Percentiles rank a stretch among this genome's conserved stretches.
Evolutionary conservation across 2,329 filamentous ascomycete species (phyloP).

Genomic region (Pseudophaeomoniella oleicola): DNA sequence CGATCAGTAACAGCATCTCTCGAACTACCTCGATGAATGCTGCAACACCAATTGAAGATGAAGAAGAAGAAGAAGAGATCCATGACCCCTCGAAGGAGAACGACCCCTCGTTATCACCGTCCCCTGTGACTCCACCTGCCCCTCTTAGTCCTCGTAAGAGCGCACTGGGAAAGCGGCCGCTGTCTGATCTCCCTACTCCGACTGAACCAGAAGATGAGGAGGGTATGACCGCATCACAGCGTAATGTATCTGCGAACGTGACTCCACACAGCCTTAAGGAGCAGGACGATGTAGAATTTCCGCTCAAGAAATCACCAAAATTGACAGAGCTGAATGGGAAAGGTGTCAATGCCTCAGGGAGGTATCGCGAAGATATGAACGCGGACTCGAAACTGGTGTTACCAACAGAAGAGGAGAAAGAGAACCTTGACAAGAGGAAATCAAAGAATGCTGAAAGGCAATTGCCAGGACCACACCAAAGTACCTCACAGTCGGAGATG

Average conservation of each 20-base stretch:
- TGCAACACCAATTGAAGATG: constrained; percentile 11
- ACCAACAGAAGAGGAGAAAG: constrained; percentile 18
- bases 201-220: constrained; percentile 15
- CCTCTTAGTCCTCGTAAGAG: constrained; percentile 18
- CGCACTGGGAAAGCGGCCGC: constrained; percentile 24
- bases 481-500: background rate
- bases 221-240: constrained; percentile 21
- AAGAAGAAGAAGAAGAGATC: constrained; percentile 10
- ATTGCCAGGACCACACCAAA: background rate
- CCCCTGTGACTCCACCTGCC: constrained; percentile 21
- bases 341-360: background rate
- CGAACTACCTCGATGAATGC: constrained; percentile 2
- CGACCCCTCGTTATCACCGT: constrained; percentile 25
- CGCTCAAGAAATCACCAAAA: constrained; percentile 21
- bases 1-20: constrained; percentile 6
- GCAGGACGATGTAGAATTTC: constrained; percentile 3
- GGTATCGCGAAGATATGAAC: background rate
- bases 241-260: constrained; percentile 25
- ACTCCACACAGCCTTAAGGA: background rate
- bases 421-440: constrained; percentile 2
- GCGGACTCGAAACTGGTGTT: constrained; percentile 15
- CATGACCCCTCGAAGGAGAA: constrained; percentile 34
- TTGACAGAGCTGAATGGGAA: constrained; percentile 2
- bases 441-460: background rate
- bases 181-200: constrained; percentile 24